Evolutionary conservation across 2,329 filamentous ascomycete species (phyloP).

Genomic region (Dothistroma septosporum): DNA sequence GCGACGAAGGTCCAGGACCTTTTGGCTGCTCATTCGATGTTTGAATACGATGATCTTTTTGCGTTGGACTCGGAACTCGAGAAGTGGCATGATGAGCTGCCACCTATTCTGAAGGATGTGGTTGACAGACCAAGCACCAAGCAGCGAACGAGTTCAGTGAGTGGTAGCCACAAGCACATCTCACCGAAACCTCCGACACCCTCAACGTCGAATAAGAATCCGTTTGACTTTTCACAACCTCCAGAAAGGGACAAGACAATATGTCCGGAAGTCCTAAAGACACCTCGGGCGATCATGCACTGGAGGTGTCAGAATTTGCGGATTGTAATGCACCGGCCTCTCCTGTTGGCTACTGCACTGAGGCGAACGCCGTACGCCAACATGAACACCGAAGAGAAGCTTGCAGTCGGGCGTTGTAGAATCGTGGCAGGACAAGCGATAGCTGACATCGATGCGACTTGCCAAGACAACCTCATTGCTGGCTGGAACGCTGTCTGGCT

Average conservation of each 20-base stretch:
- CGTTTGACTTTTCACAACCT: slow-evolving; percentile 56
- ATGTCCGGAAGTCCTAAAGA: slow-evolving; percentile 66
- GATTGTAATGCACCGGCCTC: slow-evolving; percentile 70
- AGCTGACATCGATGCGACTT: slow-evolving; percentile 66
- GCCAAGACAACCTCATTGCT: slow-evolving; percentile 68
- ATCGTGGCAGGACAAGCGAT: slow-evolving; percentile 67
- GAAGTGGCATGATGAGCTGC: slow-evolving; percentile 68
- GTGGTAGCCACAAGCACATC: slow-evolving; percentile 7
- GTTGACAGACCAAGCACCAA: slow-evolving; percentile 5
- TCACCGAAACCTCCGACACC: slow-evolving; percentile 12
- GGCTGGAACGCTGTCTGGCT: slow-evolving; percentile 82
- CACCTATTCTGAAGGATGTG: slow-evolving; percentile 41
- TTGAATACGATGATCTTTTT: slow-evolving; percentile 62
- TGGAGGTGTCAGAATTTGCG: slow-evolving; percentile 78
- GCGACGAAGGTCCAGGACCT: slow-evolving; percentile 73
- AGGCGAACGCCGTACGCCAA: slow-evolving; percentile 49
- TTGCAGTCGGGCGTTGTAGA: slow-evolving; percentile 64
- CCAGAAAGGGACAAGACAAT: slow-evolving; percentile 47
- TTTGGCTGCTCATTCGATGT: slow-evolving; percentile 64
- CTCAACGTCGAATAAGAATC: slow-evolving; percentile 15
- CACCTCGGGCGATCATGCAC: slow-evolving; percentile 70
- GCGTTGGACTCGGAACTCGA: slow-evolving; percentile 64
- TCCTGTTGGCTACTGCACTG: slow-evolving; percentile 61
- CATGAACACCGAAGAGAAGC: slow-evolving; percentile 59
- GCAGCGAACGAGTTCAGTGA: slow-evolving; percentile 8